Conservation (phyloP, 2,329 filamentous ascomycete species). For the Aspergillus hiratsukae region DNA sequence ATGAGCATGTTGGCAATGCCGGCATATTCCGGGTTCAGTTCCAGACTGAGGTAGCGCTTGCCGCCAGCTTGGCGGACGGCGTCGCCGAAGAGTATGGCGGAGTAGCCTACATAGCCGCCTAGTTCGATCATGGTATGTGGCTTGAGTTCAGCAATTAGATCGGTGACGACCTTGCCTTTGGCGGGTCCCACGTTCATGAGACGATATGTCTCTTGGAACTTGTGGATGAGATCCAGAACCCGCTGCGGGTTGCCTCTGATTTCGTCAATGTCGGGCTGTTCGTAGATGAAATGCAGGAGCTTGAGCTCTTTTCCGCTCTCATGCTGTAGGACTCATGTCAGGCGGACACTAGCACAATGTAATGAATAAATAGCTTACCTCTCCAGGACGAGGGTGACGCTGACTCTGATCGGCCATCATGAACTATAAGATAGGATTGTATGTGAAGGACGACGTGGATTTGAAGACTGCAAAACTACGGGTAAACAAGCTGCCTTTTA, state of each 20-base stretch:
- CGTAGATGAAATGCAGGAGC: slow-evolving; percentile 65
- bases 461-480: background rate
- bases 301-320: slow-evolving; percentile 72
- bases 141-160: slow-evolving; percentile 63
- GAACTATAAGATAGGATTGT: background rate
- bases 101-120: slow-evolving; percentile 79
- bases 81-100: slow-evolving; percentile 68
- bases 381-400: background rate
- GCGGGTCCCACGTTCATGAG: slow-evolving; percentile 76
- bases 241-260: slow-evolving; percentile 60
- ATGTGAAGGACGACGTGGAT: background rate
- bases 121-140: slow-evolving; percentile 71
- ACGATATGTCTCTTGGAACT: slow-evolving; percentile 62
- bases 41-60: slow-evolving; percentile 64
- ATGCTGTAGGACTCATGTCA: slow-evolving; percentile 8
- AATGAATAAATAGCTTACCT: background rate
- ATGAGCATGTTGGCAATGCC: slow-evolving; percentile 65
- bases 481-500: background rate
- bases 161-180: slow-evolving; percentile 67
- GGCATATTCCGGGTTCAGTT: slow-evolving; percentile 69
- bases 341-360: background rate
- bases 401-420: background rate
- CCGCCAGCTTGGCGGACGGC: slow-evolving; percentile 62
- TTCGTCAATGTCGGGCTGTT: slow-evolving; percentile 56
- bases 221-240: slow-evolving; percentile 66